phyloP scores from a whole-genome alignment of 78 protist genomes.

The Diacronema lutheri region DNA sequence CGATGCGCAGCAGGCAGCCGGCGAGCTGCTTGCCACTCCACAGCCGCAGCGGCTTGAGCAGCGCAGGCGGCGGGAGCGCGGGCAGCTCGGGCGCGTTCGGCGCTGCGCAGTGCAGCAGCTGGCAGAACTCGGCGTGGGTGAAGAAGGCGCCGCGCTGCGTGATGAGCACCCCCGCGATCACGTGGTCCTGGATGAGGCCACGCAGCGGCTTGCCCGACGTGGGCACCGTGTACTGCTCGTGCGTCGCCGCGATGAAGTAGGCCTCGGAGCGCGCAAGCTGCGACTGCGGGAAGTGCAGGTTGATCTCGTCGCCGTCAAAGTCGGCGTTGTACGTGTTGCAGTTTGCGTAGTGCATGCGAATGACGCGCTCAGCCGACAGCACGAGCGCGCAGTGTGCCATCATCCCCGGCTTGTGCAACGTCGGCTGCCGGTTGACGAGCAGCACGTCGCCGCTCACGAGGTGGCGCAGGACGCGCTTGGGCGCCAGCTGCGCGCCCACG shows the following conservation, averaged over 20 bases:
- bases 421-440: constrained; percentile 98
- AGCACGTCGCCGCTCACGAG: constrained; percentile 84
- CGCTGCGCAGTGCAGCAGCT: constrained; percentile 54
- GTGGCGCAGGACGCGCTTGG: constrained; percentile 88
- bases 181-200: constrained; percentile 99
- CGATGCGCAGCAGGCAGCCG: background rate
- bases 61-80: background rate
- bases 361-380: constrained; percentile 19
- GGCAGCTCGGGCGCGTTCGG: background rate
- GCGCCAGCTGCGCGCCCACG: background rate
- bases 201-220: constrained; percentile 93
- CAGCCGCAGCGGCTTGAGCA: constrained; percentile 41
- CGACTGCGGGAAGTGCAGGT: constrained; percentile 11
- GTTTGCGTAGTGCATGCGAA: constrained; percentile 93
- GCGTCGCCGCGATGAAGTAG: constrained; percentile 68
- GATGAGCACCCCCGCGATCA: constrained; percentile 87
- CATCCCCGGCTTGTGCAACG: constrained; percentile 90
- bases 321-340: constrained; percentile 79
- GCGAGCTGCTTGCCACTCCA: constrained; percentile 61
- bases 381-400: constrained; percentile 87
- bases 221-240: constrained; percentile 81
- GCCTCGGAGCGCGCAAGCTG: constrained; percentile 72
- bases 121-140: constrained; percentile 41
- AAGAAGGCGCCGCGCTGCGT: constrained; percentile 87
- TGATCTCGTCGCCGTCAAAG: constrained; percentile 66